A percentile compares a stretch with the other conserved stretches of the same genome.
phyloP scores from a whole-genome alignment of 2,329 filamentous ascomycete genomes.

The Plectosphaerella cucumerina region DNA sequence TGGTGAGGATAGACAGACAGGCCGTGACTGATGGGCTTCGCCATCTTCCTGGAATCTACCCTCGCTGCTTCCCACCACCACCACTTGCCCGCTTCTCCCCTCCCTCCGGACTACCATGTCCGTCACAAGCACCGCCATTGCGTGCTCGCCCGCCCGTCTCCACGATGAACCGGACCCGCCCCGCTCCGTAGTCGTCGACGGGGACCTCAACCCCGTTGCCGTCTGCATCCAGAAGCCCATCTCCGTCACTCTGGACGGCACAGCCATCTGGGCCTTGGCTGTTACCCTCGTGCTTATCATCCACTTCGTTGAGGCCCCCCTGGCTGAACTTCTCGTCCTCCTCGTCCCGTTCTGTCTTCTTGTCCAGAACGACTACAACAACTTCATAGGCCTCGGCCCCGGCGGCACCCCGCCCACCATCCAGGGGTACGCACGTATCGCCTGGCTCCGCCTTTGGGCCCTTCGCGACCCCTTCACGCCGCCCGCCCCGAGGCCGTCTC shows the following conservation, averaged over 20 bases:
- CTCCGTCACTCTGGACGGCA: conserved; percentile 48
- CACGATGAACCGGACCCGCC: conserved; percentile 6
- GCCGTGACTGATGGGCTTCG: too few species aligned
- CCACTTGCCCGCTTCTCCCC: too few species aligned
- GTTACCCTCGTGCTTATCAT: conserved; percentile 45
- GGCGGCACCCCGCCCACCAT: conserved; percentile 76
- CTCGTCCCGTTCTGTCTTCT: conserved; percentile 44
- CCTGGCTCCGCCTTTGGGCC: conserved; percentile 66
- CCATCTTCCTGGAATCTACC: not conserved
- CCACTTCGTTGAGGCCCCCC: conserved; percentile 43
- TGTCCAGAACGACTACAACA: conserved; percentile 67
- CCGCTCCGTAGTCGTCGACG: conserved; percentile 4
- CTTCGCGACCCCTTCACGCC: conserved; percentile 66
- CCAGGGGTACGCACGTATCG: conserved; percentile 68
- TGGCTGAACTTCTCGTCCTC: conserved; percentile 45
- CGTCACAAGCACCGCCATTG: conserved; percentile 4
- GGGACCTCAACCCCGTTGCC: conserved; percentile 33
- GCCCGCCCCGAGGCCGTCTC: conserved; percentile 33
- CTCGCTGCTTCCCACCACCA: not conserved
- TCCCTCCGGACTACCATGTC: conserved; percentile 10
- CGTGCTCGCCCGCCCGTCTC: conserved; percentile 6
- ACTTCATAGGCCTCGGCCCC: conserved; percentile 73
- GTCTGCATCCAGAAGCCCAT: conserved; percentile 39
- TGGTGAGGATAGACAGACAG: too few species aligned
- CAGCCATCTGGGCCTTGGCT: conserved; percentile 40